Base-by-base conservation (phyloP, 116 monocot species). In the Thalassia testudinum region DNA sequence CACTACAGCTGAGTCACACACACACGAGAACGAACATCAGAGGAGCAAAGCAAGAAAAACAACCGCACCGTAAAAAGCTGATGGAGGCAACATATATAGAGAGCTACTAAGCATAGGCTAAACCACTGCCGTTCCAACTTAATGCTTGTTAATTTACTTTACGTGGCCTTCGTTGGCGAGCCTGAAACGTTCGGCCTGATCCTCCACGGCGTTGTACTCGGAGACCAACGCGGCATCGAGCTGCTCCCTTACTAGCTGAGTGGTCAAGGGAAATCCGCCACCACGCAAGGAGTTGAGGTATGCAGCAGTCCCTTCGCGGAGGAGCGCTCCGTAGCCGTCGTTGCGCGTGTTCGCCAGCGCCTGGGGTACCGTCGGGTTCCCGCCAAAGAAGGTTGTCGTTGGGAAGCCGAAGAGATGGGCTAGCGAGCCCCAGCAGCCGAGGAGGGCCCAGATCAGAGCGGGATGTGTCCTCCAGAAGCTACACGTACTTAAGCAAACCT, bases 401-500 rank as follows among this genome's bases (percentile, higher is more conserved):
- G 61, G 37, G 4, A 47, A 37, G 0, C 83, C 78, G 26, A 83
- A 69, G 45, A 66, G 24, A 1, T 63, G 42, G 42, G 72, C 62
- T 1, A 78, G 37, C 12, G 49, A 56, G 48, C 47, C 49, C 68
- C 56, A 66, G 68, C 62, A 71, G 5, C 83, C 75, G 11, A 78
- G 45, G 15, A 74, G 24, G 16, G 55, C 64, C 50, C 57, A 67
- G 17, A 83, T 75, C 13, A 52, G 48, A 4, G 29, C 59, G 1
- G 83, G 78, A 52, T 83, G 83, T 0, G 37, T 72, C 26, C 68
- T 61, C 78, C 83, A 82, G 65, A 72, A 83, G 45, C 74, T 83
- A 21, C 47, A 28, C 16, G 12, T 7, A 26, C 16, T n/a, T n/a
- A 16, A 50, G 5, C 5, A 0, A 23, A 24, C 14, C 5, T 14